phyloP scores from a whole-genome alignment of 345 rosid genomes.

The Gossypium longicalyx region DNA sequence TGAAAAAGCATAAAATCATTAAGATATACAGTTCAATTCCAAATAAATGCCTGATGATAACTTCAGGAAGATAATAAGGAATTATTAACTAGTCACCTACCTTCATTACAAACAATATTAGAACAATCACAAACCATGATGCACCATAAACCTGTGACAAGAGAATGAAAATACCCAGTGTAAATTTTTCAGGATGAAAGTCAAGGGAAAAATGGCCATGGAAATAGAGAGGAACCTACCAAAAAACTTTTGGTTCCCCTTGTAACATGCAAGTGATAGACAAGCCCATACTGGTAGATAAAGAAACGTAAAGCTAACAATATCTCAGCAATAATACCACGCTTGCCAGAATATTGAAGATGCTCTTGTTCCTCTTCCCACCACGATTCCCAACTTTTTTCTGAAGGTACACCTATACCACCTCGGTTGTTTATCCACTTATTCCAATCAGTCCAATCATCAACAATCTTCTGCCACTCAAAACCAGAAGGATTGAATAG shows the following conservation, averaged over 20 bases:
- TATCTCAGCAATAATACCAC: slow-evolving; percentile 88
- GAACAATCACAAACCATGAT: slow-evolving; percentile 92
- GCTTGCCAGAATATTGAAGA: slow-evolving; percentile 82
- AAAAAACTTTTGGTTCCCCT: slow-evolving; percentile 49
- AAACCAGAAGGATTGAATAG: slow-evolving; percentile 97
- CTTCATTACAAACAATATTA: slow-evolving; percentile 94
- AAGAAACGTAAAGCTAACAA: slow-evolving; percentile 78
- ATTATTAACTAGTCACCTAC: slow-evolving; percentile 29
- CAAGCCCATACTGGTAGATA: slow-evolving; percentile 93
- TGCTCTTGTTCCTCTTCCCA: slow-evolving; percentile 99
- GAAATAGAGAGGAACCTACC: slow-evolving; percentile 37
- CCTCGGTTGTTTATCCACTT: slow-evolving; percentile 94
- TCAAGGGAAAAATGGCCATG: slow-evolving; percentile 7
- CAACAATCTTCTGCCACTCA: slow-evolving; percentile 98
- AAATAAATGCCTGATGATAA: neutral
- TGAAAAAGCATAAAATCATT: neutral
- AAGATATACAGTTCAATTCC: neutral
- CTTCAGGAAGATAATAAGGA: neutral
- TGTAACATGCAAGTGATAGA: slow-evolving; percentile 71
- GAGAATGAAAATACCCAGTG: neutral
- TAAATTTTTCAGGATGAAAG: neutral
- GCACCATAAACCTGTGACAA: slow-evolving; percentile 73
- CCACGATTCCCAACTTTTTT: slow-evolving; percentile 99
- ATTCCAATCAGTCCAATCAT: slow-evolving; percentile 99
- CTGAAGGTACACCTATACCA: slow-evolving; percentile 95